Evolutionary conservation across 805 yeast species (phyloP).

Genomic region (Saccharomyces cerevisiae): DNA sequence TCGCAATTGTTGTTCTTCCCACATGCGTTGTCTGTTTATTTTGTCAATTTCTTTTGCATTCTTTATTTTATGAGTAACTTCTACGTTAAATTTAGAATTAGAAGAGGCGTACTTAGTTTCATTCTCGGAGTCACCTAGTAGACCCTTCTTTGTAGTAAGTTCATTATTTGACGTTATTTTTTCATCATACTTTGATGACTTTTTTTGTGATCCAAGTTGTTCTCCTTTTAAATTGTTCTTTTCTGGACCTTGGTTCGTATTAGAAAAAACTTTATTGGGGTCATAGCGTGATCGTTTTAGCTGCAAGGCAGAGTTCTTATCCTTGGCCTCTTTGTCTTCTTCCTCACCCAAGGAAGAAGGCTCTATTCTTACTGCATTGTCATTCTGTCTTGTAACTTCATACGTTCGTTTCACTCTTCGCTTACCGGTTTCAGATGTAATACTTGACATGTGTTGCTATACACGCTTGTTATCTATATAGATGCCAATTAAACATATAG

Average conservation of each 20-base stretch:
- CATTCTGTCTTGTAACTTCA: constrained; percentile 5
- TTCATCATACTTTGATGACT: not conserved
- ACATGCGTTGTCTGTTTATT: constrained; percentile 27
- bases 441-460: not conserved
- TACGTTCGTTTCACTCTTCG: constrained; percentile 18
- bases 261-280: constrained; percentile 28
- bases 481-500: not conserved
- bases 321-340: not conserved
- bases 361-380: not conserved
- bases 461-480: not conserved
- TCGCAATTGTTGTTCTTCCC: constrained; percentile 30
- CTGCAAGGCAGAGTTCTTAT: not conserved
- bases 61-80: not conserved
- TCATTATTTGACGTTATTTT: not conserved
- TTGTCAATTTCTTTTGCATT: constrained; percentile 13
- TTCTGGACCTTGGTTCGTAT: constrained; percentile 5
- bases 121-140: not conserved
- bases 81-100: not conserved
- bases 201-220: not conserved
- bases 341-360: constrained; percentile 5
- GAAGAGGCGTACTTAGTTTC: not conserved
- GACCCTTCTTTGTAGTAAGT: not conserved
- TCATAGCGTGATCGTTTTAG: not conserved
- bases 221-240: not conserved
- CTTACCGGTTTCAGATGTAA: constrained; percentile 13